phyloP scores from a whole-genome alignment of 2,329 filamentous ascomycete species.

The Curvularia sp. region DNA sequence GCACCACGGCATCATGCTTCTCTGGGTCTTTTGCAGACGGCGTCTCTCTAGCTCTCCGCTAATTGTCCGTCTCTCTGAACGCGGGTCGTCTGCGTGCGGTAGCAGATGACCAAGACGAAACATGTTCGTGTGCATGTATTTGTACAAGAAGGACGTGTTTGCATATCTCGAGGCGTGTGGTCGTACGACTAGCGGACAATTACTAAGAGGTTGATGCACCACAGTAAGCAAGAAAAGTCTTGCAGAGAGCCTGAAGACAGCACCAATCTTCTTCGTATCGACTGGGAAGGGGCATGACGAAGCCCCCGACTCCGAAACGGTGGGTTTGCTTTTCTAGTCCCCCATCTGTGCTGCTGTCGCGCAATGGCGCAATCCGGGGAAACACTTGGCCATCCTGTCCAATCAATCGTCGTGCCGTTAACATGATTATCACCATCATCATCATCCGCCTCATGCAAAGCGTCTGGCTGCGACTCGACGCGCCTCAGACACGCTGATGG shows the following conservation, averaged over 20 bases:
- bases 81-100: not conserved
- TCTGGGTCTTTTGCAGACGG: slow-evolving; percentile 9
- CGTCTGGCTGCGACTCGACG: slow-evolving; percentile 10
- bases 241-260: not conserved
- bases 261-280: not conserved
- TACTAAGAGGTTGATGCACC: not conserved
- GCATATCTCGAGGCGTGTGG: not conserved
- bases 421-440: too few relatives aligned
- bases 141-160: not conserved
- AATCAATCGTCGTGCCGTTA: not conserved
- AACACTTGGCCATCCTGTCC: not conserved
- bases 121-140: not conserved
- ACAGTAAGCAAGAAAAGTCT: not conserved
- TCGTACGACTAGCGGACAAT: not conserved
- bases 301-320: not conserved
- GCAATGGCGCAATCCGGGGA: slow-evolving; percentile 3
- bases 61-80: not conserved
- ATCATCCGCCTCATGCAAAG: not conserved
- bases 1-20: not conserved
- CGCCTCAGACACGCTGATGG: slow-evolving; percentile 12
- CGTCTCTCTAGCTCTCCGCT: slow-evolving; percentile 6
- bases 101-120: not conserved
- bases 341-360: slow-evolving; percentile 10
- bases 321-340: slow-evolving; percentile 11
- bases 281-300: not conserved